Base-by-base conservation (phyloP, 306 rosid species). In the Castanea sativa region DNA sequence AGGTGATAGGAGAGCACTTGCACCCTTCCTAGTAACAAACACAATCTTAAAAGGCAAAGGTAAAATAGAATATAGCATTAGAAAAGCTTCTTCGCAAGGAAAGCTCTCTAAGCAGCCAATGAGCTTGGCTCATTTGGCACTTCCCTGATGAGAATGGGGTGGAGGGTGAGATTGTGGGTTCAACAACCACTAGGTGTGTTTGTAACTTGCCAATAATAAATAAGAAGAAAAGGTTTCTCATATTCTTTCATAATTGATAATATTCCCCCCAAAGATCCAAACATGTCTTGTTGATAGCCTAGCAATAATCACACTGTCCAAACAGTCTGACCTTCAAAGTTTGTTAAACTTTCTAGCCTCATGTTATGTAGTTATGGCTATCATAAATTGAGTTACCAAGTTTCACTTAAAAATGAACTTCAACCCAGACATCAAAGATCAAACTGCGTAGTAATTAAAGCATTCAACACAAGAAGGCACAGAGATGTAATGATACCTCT, bases 401-500 rank as follows among this genome's bases (percentile, higher is more conserved):
- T 73, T 6, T 70, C 60, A 55, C 35, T 69, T 19, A 29, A 13
- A 33, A 63, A 45, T 6, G 38, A n/a, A n/a, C 19, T 16, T 29
- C 4, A 15, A 23, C 11, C 32, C 38, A 23, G 58, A 68, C 51
- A 75, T 52, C 23, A 33, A 82, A 73, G 43, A 9, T 82, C 56
- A 55, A 49, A 45, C 4, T 60, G 55, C 60, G 60, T 25, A 59
- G 41, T 20, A 23, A 72, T 68, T 7, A 45, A 56, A 58, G 51
- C 43, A 73, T 61, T 73, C 55, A 79, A 73, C 55, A 43, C 60
- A 79, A 81, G 49, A 85, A 78, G 52, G 72, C 56, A 69, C 29
- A 71, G 32, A 58, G 25, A 27, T 76, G 11, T 63, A 35, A 53
- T 23, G 14, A 69, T 88, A 95, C 99, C 99, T 95, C 91, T 90